Evolutionary conservation across 1,139 yeast species (phyloP), one percentile per base, ranked within the genome.

Genomic region (Sugiyamaella sp.): DNA sequence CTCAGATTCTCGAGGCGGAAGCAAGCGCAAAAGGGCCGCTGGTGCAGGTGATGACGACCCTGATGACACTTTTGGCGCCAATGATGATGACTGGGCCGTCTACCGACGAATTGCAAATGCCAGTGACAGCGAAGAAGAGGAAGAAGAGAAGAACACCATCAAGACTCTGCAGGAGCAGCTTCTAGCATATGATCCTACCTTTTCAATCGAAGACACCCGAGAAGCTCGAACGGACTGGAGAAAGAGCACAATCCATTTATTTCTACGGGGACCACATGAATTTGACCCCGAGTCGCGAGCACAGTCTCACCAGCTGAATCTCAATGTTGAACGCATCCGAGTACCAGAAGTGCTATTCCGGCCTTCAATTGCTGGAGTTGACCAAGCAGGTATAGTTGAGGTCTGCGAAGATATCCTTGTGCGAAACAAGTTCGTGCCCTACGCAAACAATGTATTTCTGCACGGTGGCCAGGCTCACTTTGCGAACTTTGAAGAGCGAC

Each of bases 21-120:
- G 16, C 14, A 38, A 39, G 22, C 64, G 66, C 16, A 66, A 73
- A 45, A 60, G 71, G 2, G 61, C 66, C 14, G 57, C 56, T 3
- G 63, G 62, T 1, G 82, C 90, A 1, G 86, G 87, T 44, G 97
- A 89, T 65, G 89, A 88, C 65, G 97, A 89, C 67, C 96, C 95
- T 10, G 90, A 85, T 65, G 98, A 91, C 70, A 89, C 91, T 0
- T 93, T 93, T 71, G 98, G 98, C 56, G 93, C 97, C 2, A 86
- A 90, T 65, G 99, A 93, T 66, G 96, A 88, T 53, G 99, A 93
- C 69, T 93, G 98, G 98, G 81, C 87, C 40, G 84, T 90, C 20
- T 93, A 93, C 68, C 80, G 95, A 63, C 95, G 89, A 64, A 86
- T 90, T 50, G 82, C 90, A 19, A 84, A 82, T 58, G 85, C 79